Conservation (phyloP, 2,329 filamentous ascomycete species). For the Alternaria incomplexa region DNA sequence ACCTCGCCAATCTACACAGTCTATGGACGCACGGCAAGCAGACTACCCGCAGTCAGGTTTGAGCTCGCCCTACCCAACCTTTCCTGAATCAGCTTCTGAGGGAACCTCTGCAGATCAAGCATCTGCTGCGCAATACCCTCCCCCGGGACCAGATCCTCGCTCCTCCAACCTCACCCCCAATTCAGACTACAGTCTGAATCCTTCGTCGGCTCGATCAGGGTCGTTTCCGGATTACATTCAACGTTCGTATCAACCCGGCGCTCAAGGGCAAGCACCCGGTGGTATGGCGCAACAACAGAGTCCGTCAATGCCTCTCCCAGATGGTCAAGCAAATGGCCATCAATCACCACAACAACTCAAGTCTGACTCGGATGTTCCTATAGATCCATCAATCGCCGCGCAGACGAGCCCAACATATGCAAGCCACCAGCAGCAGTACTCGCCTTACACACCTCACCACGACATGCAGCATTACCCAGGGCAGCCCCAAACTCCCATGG, state of each 20-base stretch:
- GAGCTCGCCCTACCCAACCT: constrained; percentile 61
- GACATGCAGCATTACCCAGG: constrained; percentile 82
- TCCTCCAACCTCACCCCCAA: constrained; percentile 79
- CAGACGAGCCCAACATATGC: constrained; percentile 91
- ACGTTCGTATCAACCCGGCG: constrained; percentile 80
- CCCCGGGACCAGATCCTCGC: constrained; percentile 79
- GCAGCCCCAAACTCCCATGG: constrained; percentile 63
- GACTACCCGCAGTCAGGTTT: constrained; percentile 62
- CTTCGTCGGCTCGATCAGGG: constrained; percentile 76
- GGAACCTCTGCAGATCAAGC: constrained; percentile 84
- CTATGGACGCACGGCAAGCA: constrained; percentile 62
- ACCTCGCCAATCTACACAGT: constrained; percentile 48
- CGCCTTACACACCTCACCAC: constrained; percentile 83
- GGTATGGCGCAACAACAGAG: constrained; percentile 99
- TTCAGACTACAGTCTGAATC: constrained; percentile 85
- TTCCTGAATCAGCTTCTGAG: constrained; percentile 76
- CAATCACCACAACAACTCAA: constrained; percentile 71
- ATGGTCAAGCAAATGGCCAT: constrained; percentile 75
- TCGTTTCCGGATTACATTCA: constrained; percentile 85
- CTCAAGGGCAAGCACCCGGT: constrained; percentile 75
- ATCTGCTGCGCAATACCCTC: constrained; percentile 86
- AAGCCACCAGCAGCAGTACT: constrained; percentile 74
- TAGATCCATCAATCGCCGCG: constrained; percentile 98
- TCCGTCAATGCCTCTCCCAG: constrained; percentile 90
- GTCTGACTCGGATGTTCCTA: constrained; percentile 96